Base-by-base conservation (phyloP, 495 filamentous ascomycete genomes). In the Cetradonia linearis region DNA sequence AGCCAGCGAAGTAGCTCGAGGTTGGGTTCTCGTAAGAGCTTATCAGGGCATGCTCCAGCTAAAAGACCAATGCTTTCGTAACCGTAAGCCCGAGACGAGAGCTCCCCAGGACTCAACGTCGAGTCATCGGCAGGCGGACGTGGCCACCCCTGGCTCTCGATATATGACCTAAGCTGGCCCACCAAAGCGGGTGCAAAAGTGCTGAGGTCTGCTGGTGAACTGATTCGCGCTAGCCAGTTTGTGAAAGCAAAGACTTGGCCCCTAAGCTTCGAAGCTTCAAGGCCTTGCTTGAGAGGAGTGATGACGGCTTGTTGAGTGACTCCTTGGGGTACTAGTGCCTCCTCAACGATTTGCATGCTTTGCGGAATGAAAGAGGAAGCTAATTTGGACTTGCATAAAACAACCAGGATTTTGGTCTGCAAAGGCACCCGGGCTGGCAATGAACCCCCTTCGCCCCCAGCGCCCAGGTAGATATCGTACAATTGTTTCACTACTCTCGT, bases 51-150 rank as follows among this genome's bases (percentile, higher is more conserved):
- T 40, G 76, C 71, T 53, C 70, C 72, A 10, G 66, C 84, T 57
- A 96, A 72, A 7, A 92, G 81, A 25, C 93, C 93, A 31, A 98
- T 84, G 47, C 82, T 87, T 70, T 94, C 89, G 69, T 92, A 94
- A 9, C 85, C 87, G 62, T 87, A 76, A 44, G 85, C 83, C 63
- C 91, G 81, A 63, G 95, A 68, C 37, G 78, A 76, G 62, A 83
- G 64, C 66, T 86, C 82, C 44, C 61, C 61, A 54, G 44, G 58
- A 34, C 34, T 62, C 40, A 85, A 84, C 27, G 76, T 70, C n/a
- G 81, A 77, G 57, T 75, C 75, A 28, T 74, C 52, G 3, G 74
- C 77, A 25, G 68, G 71, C 0, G 76, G 82, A 52, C 78, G 81
- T 3, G 90, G 91, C 90, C 91, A 96, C 8, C 89, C 88, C 69